These are phyloP conservation scores for Colletotrichum liaoningense DNA, from an alignment of 2,329 filamentous ascomycete species.

Conservation along the genomic window DNA sequence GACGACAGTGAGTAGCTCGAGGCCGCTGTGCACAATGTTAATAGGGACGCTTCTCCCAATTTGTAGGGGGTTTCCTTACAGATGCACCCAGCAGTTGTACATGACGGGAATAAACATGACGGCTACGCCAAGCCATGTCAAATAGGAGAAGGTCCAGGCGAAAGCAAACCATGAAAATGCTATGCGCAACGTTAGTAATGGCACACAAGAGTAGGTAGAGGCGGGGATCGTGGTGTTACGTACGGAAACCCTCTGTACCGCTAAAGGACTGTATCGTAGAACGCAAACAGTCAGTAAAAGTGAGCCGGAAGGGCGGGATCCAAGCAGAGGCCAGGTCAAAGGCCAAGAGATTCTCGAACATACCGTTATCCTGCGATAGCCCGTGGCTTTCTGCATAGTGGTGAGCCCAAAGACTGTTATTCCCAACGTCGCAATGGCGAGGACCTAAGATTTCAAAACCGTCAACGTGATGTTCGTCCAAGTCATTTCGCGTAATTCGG, in stretches of 20 bases:
- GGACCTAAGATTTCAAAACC: constrained; percentile 12
- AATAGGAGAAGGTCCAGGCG: constrained; percentile 36
- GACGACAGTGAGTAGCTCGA: constrained; percentile 35
- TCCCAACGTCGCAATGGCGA: constrained; percentile 33
- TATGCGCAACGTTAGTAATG: constrained; percentile 11
- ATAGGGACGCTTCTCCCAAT: not conserved
- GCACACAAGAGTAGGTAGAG: not conserved
- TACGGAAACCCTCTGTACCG: constrained; percentile 37
- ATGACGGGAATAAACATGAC: constrained; percentile 35
- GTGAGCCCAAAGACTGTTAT: constrained; percentile 35
- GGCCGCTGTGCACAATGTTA: constrained; percentile 18
- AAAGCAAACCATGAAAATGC: constrained; percentile 38
- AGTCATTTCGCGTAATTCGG: not conserved
- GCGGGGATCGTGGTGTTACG: constrained; percentile 12
- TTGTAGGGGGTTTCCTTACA: constrained; percentile 10
- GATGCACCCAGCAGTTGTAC: constrained; percentile 39
- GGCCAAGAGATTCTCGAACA: not conserved
- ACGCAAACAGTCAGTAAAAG: constrained; percentile 18
- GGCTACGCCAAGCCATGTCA: constrained; percentile 35
- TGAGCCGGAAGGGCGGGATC: not conserved
- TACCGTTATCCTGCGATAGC: constrained; percentile 38
- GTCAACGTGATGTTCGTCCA: constrained; percentile 4
- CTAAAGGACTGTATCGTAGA: constrained; percentile 31
- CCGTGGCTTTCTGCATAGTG: constrained; percentile 35
- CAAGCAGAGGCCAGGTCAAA: not conserved